Evolutionary conservation across 306 rosid species (phyloP), one percentile per base, ranked within the genome.

Genomic region (Quercus berberidifolia): DNA sequence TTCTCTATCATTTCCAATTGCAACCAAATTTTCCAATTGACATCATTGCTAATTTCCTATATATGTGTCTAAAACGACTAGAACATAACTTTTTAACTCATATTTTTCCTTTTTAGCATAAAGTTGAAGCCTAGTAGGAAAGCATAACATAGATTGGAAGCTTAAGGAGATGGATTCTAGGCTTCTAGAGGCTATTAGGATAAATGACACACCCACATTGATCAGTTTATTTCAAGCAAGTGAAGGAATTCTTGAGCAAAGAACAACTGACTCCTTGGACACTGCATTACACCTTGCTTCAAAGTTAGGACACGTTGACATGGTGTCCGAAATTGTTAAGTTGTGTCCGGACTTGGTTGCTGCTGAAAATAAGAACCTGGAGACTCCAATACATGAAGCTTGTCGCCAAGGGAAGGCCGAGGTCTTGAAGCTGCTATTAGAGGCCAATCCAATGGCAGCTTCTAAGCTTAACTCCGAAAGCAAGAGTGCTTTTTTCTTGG

Each of bases 351-450:
- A 87, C 38, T 71, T 93, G 94, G 91, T 82, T 78, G 78, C 82
- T 58, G 81, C 89, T 3, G 85, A 83, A 81, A 88, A 92, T 76
- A 82, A 80, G 43, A 73, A 79, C 62, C 41, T 72, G 19, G 92
- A 90, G 82, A 92, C 95, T 31, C 94, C 95, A 11, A 26, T 89
- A 51, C 92, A 90, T 20, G 93, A 89, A 70, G 95, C 90, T 74
- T 90, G 92, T 74, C 49, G 73, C 57, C 63, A 69, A 38, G 91
- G 89, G 78, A 80, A 86, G 52, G 83, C 55, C 51, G 30, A 28
- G 17, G 72, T 89, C 28, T 63, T 92, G 30, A 65, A 49, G 80
- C 80, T 89, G 74, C 88, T 92, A 14, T 51, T 90, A 1, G 88
- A 83, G 65, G 87, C 75, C 52, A 82, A 89, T 75, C 83, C 95